Conservation (phyloP, 2,329 filamentous ascomycete genomes). For the Colletotrichum scovillei region DNA sequence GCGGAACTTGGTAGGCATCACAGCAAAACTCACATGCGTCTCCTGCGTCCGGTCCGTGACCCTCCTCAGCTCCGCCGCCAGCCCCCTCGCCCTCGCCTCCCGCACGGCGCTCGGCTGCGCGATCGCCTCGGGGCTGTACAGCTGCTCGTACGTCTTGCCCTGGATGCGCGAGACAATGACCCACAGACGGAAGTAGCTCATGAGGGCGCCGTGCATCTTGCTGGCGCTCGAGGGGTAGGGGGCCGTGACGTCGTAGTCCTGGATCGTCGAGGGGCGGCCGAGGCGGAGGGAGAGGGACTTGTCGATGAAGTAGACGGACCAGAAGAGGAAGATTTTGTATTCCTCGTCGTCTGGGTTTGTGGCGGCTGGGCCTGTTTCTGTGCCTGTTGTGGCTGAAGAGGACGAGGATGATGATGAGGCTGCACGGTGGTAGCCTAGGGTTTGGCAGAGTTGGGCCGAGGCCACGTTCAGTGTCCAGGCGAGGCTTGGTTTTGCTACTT, state of each 20-base stretch:
- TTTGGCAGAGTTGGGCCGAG: constrained; percentile 46
- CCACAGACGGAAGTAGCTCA: constrained; percentile 58
- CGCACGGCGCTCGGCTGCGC: constrained; percentile 47
- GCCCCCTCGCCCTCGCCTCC: constrained; percentile 45
- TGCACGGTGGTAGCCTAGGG: constrained; percentile 44
- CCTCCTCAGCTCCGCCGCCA: constrained; percentile 46
- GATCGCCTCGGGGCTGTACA: constrained; percentile 60
- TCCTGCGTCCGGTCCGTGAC: constrained; percentile 43
- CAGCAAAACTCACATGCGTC: constrained; percentile 29
- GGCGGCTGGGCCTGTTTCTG: too few relatives aligned
- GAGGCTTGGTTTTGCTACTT: constrained; percentile 47
- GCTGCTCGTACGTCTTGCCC: constrained; percentile 64
- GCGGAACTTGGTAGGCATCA: too few relatives aligned
- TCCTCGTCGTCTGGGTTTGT: constrained; percentile 39
- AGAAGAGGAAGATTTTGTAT: constrained; percentile 61
- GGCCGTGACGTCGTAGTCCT: constrained; percentile 66
- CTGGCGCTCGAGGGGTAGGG: constrained; percentile 47
- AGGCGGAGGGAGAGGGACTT: constrained; percentile 66
- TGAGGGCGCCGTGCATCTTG: constrained; percentile 43
- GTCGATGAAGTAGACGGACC: constrained; percentile 67
- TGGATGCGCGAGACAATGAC: constrained; percentile 64
- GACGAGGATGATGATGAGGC: constrained; percentile 12
- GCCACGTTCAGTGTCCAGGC: constrained; percentile 46
- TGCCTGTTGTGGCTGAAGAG: too few relatives aligned
- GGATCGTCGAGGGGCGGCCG: constrained; percentile 63